Base-by-base conservation (phyloP, 768 basidiomycete genomes). In the Boletus coccyginus region DNA sequence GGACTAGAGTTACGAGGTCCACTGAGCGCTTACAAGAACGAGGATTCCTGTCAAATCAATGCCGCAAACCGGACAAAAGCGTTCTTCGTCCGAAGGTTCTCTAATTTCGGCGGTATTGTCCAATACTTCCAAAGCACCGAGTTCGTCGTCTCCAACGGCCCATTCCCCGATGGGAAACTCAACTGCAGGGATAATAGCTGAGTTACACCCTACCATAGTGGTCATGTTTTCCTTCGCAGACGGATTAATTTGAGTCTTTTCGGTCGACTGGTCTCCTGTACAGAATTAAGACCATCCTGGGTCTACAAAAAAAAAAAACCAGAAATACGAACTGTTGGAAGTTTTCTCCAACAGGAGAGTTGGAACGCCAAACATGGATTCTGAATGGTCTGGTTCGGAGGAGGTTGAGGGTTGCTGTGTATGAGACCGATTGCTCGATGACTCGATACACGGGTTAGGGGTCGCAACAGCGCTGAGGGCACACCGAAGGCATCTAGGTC, bases 111-210 rank as follows among this genome's bases (percentile, higher is more conserved):
- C 2, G 9, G 5, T 33, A 38, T 65, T 62, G 19, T 71, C 72
- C 13, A 64, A 65, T 11, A 60, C 63, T 14, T 73, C 71, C 52
- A 73, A 64, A 19, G 70, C 61, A 55, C 68, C 70, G 8, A 78
- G 68, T 68, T 87, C 92, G 60, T 93, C 92, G 61, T 92, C 90
- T 12, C 83, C 88, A 63, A 75, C 84, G 42, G 76, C 82, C 90
- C 90, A 92, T 8, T 84, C 83, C 33, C 80, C 79, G 17, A 74
- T 75, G 27, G 66, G 39, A 53, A 70, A 70, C 13, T 55, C 62
- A 17, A 42, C 31, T 21, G n/a, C 6, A 7, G 42, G 14, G 7
- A 44, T 48, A 21, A 38, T 24, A 17, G 5, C 27, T 17, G 43
- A 45, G 31, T 33, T 19, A 10, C 27, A 27, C 27, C 27, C 27